Evolutionary conservation across 495 filamentous ascomycete species (phyloP).

Genomic region (Penicillium fimorum): DNA sequence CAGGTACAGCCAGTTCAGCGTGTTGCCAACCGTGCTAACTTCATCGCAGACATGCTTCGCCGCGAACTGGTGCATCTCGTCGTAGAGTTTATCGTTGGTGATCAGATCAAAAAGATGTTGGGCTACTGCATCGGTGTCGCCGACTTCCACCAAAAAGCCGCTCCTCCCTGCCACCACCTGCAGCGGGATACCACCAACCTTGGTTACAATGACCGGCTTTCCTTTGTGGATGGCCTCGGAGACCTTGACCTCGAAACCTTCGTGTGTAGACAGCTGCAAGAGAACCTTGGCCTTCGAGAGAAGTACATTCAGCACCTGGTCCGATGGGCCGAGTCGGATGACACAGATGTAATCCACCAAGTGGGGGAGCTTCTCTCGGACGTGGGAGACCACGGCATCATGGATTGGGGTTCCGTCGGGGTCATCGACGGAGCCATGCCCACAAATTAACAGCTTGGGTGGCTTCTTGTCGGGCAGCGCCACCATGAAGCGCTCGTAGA

Average conservation of each 20-base stretch:
- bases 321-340: constrained; percentile 73
- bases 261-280: constrained; percentile 76
- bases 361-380: constrained; percentile 55
- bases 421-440: constrained; percentile 83
- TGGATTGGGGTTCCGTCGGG: constrained; percentile 75
- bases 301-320: constrained; percentile 81
- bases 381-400: constrained; percentile 33
- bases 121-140: constrained; percentile 71
- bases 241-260: constrained; percentile 90
- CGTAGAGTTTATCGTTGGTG: constrained; percentile 61
- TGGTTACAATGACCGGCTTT: constrained; percentile 75
- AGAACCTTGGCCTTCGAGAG: constrained; percentile 70
- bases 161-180: constrained; percentile 72
- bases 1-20: constrained; percentile 74
- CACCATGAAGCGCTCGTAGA: constrained; percentile 39
- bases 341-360: constrained; percentile 57
- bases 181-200: constrained; percentile 77
- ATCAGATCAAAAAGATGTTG: constrained; percentile 66
- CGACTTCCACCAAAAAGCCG: constrained; percentile 73
- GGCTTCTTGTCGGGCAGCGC: constrained; percentile 40
- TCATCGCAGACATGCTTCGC: constrained; percentile 70
- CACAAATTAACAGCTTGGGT: constrained; percentile 74
- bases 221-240: constrained; percentile 85
- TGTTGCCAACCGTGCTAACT: constrained; percentile 79
- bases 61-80: constrained; percentile 67